Evolutionary conservation across 306 rosid species (phyloP).

Genomic region (Clitoria ternatea): DNA sequence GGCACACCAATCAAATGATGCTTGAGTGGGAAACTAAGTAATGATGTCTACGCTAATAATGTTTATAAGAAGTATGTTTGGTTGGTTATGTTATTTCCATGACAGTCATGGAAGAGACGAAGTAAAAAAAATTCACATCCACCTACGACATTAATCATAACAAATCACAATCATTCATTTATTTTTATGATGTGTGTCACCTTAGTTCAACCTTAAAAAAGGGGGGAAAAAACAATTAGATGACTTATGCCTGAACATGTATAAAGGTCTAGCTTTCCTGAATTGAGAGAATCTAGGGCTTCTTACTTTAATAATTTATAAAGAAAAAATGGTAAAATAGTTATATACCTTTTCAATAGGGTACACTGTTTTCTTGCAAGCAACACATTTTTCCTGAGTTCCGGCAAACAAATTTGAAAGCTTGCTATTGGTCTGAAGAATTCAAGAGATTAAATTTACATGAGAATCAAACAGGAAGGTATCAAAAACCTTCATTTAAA

Average conservation of each 20-base stretch:
- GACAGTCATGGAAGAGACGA: too few relatives aligned
- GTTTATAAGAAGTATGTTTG: too few relatives aligned
- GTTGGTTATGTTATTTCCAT: too few relatives aligned
- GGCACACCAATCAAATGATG: neutral
- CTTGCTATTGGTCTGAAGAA: constrained; percentile 56
- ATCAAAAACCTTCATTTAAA: constrained; percentile 4
- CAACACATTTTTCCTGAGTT: constrained; percentile 89
- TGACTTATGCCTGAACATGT: neutral
- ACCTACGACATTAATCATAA: too few relatives aligned
- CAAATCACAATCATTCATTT: too few relatives aligned
- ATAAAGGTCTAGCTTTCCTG: neutral
- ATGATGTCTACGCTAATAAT: neutral
- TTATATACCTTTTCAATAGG: constrained; percentile 80
- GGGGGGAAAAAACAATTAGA: neutral
- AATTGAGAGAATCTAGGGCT: neutral
- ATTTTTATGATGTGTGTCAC: too few relatives aligned
- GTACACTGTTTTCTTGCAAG: constrained; percentile 84
- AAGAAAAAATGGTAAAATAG: neutral
- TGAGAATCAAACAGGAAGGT: neutral
- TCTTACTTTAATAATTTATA: neutral
- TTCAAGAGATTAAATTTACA: neutral
- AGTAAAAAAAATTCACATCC: too few relatives aligned
- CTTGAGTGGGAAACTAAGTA: neutral
- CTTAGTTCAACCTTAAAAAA: too few relatives aligned
- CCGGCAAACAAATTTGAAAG: constrained; percentile 75